These are phyloP conservation scores for Triticum timopheevii DNA, from an alignment of 176 grass and related monocot genomes.

Conservation along the genomic window DNA sequence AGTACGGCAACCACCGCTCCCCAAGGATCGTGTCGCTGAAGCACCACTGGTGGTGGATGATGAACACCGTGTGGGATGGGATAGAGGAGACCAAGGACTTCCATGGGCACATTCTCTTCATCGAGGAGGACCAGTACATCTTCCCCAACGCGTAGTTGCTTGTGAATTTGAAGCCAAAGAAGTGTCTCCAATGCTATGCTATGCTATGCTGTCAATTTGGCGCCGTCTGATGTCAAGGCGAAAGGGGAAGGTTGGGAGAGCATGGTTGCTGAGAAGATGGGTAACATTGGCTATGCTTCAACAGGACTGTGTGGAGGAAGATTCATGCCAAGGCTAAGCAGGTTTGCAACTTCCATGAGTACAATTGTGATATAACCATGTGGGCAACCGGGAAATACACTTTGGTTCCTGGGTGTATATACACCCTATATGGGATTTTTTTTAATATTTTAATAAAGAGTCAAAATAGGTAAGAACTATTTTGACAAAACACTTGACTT, in stretches of 20 bases:
- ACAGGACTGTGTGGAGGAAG: slow-evolving; percentile 94
- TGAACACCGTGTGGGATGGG: slow-evolving; percentile 98
- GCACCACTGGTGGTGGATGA: slow-evolving; percentile 99
- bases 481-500: too few relatives aligned
- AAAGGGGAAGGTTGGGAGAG: too few relatives aligned
- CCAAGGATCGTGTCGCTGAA: slow-evolving; percentile 90
- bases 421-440: too few relatives aligned
- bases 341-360: slow-evolving; percentile 86
- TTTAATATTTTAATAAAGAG: too few relatives aligned
- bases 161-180: too few relatives aligned
- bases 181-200: too few relatives aligned
- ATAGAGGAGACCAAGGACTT: slow-evolving; percentile 71
- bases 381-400: slow-evolving; percentile 49
- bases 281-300: slow-evolving; percentile 31
- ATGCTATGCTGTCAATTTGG: too few relatives aligned
- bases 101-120: slow-evolving; percentile 76
- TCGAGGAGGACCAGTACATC: slow-evolving; percentile 95
- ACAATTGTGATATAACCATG: slow-evolving; percentile 99
- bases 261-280: too few relatives aligned
- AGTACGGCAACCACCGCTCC: slow-evolving; percentile 88
- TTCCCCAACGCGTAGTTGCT: too few relatives aligned
- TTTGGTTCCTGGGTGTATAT: too few relatives aligned
- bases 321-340: slow-evolving; percentile 90
- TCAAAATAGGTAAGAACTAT: too few relatives aligned
- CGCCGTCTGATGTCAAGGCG: too few relatives aligned